Evolutionary conservation across 345 rosid species (phyloP).

Genomic region (Eutrema japonicum): DNA sequence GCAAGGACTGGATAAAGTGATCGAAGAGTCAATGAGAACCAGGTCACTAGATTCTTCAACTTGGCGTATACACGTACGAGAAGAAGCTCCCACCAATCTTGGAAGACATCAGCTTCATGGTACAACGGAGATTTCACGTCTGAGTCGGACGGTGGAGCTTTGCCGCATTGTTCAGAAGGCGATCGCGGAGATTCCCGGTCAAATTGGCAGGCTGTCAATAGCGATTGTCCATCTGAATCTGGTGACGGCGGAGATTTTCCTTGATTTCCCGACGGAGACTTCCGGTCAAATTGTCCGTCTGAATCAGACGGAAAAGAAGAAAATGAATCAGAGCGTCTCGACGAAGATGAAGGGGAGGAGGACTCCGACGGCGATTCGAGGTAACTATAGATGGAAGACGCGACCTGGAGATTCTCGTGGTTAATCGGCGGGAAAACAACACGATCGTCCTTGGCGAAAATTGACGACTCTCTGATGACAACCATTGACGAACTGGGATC

Average conservation of each 20-base stretch:
- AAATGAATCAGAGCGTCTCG: constrained; percentile 34
- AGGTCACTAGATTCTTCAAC: constrained; percentile 23
- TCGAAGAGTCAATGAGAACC: constrained; percentile 40
- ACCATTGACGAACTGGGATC: constrained; percentile 45
- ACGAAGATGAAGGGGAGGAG: constrained; percentile 28
- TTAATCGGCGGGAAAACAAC: constrained; percentile 55
- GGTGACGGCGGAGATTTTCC: not conserved
- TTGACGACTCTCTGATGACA: constrained; percentile 49
- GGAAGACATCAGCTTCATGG: constrained; percentile 12
- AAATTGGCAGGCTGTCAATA: not conserved
- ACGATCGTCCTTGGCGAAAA: constrained; percentile 28
- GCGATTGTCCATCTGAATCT: not conserved
- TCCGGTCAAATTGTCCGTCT: constrained; percentile 25
- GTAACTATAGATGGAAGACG: constrained; percentile 26
- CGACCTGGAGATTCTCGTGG: constrained; percentile 56
- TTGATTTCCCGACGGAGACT: constrained; percentile 19
- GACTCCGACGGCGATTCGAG: constrained; percentile 31
- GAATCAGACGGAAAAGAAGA: constrained; percentile 39
- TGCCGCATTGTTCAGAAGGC: not conserved
- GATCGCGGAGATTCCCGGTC: constrained; percentile 16
- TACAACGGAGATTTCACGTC: not conserved
- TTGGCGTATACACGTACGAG: constrained; percentile 43
- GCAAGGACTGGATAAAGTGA: constrained; percentile 38
- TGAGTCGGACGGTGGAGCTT: constrained; percentile 30
- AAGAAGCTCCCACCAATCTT: constrained; percentile 45